Evolutionary conservation across 768 basidiomycete genomes (phyloP).

Genomic region (Flagelloscypha sp.): DNA sequence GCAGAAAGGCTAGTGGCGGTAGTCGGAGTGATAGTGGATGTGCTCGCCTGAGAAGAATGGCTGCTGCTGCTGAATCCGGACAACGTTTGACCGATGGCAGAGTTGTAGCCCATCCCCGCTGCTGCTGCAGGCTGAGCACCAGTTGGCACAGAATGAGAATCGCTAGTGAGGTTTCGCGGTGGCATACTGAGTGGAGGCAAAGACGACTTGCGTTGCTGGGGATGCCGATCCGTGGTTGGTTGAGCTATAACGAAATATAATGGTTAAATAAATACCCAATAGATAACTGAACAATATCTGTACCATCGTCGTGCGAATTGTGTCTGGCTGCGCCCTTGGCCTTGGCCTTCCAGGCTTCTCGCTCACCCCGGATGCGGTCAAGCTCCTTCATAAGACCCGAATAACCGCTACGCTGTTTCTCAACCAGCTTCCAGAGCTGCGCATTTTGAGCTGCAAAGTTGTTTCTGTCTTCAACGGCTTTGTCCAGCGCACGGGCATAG

Average conservation of each 20-base stretch:
- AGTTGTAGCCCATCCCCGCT: slow-evolving; percentile 1
- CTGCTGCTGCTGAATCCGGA: not conserved
- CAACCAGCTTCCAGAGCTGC: slow-evolving; percentile 92
- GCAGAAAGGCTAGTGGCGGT: too few species aligned
- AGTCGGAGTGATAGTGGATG: slow-evolving; percentile 4
- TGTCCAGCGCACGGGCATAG: slow-evolving; percentile 58
- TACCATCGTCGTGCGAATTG: slow-evolving; percentile 33
- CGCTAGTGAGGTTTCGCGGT: slow-evolving; percentile 17
- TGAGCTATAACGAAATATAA: too few species aligned
- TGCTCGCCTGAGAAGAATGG: not conserved
- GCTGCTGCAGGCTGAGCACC: slow-evolving; percentile 2
- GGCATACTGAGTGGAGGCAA: slow-evolving; percentile 34
- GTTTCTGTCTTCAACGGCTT: slow-evolving; percentile 75
- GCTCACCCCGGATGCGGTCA: slow-evolving; percentile 74
- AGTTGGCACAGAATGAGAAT: not conserved
- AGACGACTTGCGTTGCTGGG: slow-evolving; percentile 23
- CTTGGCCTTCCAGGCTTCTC: slow-evolving; percentile 60
- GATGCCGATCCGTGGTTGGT: slow-evolving; percentile 13
- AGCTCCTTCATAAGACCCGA: slow-evolving; percentile 76
- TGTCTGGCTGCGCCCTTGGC: slow-evolving; percentile 25
- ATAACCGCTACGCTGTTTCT: slow-evolving; percentile 83
- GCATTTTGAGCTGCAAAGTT: slow-evolving; percentile 72
- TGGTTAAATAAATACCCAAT: too few species aligned
- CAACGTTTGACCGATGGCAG: slow-evolving; percentile 2
- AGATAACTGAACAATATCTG: too few species aligned